A percentile compares a stretch with the other conserved stretches of the same genome.
phyloP scores from a whole-genome alignment of 306 rosid genomes.

The Abrus precatorius region DNA sequence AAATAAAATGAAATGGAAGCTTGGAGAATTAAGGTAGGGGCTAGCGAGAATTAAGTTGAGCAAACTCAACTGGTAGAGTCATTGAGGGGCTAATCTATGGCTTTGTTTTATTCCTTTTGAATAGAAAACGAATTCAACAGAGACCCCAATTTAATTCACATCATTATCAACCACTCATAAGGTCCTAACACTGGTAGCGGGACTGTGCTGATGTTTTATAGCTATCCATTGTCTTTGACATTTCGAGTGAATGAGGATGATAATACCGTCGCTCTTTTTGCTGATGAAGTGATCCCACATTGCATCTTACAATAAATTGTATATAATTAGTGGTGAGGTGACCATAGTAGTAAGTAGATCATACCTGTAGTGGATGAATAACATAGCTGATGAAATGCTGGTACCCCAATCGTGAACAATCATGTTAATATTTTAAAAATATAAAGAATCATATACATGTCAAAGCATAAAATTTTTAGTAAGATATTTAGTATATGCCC shows the following conservation, averaged over 20 bases:
- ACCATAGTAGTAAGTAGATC: neutral
- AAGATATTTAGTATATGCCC: neutral
- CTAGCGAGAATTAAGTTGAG: slow-evolving; percentile 36
- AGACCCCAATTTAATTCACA: slow-evolving; percentile 50
- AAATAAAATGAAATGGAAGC: neutral
- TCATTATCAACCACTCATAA: slow-evolving; percentile 46
- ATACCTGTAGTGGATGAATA: neutral
- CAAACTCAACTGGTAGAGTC: slow-evolving; percentile 33
- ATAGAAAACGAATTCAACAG: slow-evolving; percentile 20
- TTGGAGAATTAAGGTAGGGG: slow-evolving; percentile 42
- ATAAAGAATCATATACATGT: neutral
- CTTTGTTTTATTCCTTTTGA: slow-evolving; percentile 28
- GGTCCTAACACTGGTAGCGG: slow-evolving; percentile 41
- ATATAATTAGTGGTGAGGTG: slow-evolving; percentile 9
- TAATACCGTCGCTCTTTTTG: neutral
- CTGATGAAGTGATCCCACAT: slow-evolving; percentile 10
- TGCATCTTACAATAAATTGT: neutral
- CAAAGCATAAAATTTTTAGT: neutral
- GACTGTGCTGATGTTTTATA: slow-evolving; percentile 37
- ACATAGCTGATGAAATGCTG: neutral
- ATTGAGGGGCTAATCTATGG: slow-evolving; percentile 11
- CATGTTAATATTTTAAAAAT: neutral
- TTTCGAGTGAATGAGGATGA: neutral
- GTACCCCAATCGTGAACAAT: neutral
- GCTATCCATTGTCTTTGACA: slow-evolving; percentile 15